A percentile compares a stretch with the other conserved stretches of the same genome.
Evolutionary conservation across 2,329 filamentous ascomycete genomes (phyloP).

Genomic region (Alternaria gansuensis): DNA sequence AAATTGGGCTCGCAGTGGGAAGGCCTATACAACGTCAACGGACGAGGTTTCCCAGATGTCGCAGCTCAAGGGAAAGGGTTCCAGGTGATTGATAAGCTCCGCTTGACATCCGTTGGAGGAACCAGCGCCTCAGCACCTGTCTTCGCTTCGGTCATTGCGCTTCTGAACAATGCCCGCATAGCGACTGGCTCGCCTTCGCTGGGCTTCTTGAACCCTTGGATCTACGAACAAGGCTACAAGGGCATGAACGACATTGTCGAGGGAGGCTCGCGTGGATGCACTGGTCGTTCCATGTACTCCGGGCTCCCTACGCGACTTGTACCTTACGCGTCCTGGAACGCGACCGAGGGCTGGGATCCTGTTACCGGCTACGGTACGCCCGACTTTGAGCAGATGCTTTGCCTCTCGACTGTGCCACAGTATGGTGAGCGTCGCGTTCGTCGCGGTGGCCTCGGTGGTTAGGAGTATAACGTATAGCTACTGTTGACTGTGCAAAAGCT

Average conservation of each 20-base stretch:
- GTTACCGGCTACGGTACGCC: conserved; percentile 57
- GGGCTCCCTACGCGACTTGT: conserved; percentile 53
- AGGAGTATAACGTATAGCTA: not conserved
- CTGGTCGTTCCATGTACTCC: conserved; percentile 50
- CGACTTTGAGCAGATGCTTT: conserved; percentile 47
- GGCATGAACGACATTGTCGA: conserved; percentile 61
- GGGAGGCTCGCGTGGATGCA: conserved; percentile 59
- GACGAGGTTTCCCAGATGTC: conserved; percentile 58
- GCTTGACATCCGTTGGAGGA: conserved; percentile 46
- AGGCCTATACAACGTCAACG: conserved; percentile 56
- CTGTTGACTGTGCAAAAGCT: not conserved
- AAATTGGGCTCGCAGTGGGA: conserved; percentile 53
- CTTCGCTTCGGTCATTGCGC: conserved; percentile 50
- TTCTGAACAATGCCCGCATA: conserved; percentile 53
- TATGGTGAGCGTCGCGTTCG: conserved; percentile 30
- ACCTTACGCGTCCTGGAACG: conserved; percentile 61
- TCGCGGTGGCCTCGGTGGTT: conserved; percentile 11
- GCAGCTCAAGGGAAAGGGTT: conserved; percentile 52
- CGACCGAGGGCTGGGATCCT: conserved; percentile 61
- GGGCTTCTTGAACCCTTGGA: conserved; percentile 55
- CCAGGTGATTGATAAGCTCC: conserved; percentile 49
- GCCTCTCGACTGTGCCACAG: conserved; percentile 31
- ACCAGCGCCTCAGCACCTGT: conserved; percentile 54
- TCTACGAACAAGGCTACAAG: conserved; percentile 54
- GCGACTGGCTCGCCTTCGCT: conserved; percentile 47